These are phyloP conservation scores for Colletotrichum neosansevieriae DNA, from an alignment of 2,329 filamentous ascomycete genomes.

Conservation along the genomic window DNA sequence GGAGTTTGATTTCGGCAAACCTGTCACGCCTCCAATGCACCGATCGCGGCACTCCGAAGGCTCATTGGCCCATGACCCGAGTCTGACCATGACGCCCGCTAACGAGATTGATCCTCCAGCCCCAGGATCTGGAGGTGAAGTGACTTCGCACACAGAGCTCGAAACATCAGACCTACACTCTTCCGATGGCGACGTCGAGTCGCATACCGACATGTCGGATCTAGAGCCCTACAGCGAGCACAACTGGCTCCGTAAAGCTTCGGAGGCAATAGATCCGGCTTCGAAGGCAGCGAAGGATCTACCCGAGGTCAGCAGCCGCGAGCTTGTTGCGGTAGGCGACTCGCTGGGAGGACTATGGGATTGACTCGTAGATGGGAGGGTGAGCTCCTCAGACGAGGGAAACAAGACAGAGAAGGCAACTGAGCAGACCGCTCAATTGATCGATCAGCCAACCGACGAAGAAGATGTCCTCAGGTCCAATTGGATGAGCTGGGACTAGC, in stretches of 20 bases:
- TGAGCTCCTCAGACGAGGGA: conserved; percentile 42
- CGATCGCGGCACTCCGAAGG: conserved; percentile 30
- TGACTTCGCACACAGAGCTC: conserved; percentile 37
- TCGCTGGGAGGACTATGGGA: conserved; percentile 38
- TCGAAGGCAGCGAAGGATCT: conserved; percentile 10
- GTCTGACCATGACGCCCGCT: conserved; percentile 23
- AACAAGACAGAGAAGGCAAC: conserved; percentile 26
- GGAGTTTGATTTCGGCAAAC: conserved; percentile 41
- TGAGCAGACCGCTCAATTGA: neutral
- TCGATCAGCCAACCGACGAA: conserved; percentile 11
- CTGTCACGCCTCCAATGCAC: conserved; percentile 32
- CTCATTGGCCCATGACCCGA: conserved; percentile 14
- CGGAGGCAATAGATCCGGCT: neutral
- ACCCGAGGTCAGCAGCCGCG: conserved; percentile 27
- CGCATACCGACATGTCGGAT: conserved; percentile 39
- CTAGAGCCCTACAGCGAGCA: conserved; percentile 36
- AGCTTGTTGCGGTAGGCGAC: conserved; percentile 25
- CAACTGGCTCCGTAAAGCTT: conserved; percentile 26
- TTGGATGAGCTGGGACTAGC: conserved; percentile 41
- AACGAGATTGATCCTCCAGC: conserved; percentile 16
- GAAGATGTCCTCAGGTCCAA: conserved; percentile 36
- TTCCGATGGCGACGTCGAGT: conserved; percentile 39
- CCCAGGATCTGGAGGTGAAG: conserved; percentile 26
- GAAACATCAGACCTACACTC: conserved; percentile 41
- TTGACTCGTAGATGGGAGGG: conserved; percentile 43